Evolutionary conservation across 768 basidiomycete species (phyloP).

Genomic region (Piloderma croceum): DNA sequence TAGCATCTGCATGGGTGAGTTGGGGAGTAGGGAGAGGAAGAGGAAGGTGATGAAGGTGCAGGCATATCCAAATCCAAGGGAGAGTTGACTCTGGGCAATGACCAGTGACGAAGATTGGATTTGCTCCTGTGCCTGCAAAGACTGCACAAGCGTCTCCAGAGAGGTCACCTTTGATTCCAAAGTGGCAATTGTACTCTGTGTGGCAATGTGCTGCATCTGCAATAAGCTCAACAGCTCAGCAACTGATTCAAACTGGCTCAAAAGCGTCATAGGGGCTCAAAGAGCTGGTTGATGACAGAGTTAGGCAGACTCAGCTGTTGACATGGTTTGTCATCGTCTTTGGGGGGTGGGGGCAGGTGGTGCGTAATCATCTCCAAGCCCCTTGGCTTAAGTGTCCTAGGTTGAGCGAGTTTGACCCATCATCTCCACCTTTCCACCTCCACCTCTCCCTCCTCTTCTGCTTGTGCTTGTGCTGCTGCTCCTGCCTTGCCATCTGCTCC

Average conservation of each 20-base stretch:
- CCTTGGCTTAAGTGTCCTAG: conserved; percentile 77
- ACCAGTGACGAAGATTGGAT: too few species aligned
- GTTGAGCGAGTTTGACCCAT: conserved; percentile 59
- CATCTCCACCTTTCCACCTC: conserved; percentile 23
- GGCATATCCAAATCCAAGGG: too few species aligned
- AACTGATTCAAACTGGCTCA: conserved; percentile 71
- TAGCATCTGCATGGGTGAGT: conserved; percentile 49
- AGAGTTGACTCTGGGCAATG: too few species aligned
- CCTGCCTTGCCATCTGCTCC: conserved; percentile 14
- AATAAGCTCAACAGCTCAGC: conserved; percentile 66
- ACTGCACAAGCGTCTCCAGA: conserved; percentile 65
- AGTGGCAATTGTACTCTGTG: conserved; percentile 63
- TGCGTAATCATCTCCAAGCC: conserved; percentile 38
- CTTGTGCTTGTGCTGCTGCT: too few species aligned
- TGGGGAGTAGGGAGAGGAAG: conserved; percentile 27
- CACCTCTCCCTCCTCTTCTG: too few species aligned
- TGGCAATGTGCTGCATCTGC: conserved; percentile 71
- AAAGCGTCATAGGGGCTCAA: conserved; percentile 50
- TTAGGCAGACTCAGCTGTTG: conserved; percentile 14
- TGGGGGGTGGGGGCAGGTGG: too few species aligned
- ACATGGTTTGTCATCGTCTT: too few species aligned
- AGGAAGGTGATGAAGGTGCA: too few species aligned
- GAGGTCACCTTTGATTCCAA: conserved; percentile 63
- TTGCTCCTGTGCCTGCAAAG: too few species aligned
- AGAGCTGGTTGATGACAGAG: conserved; percentile 49